A percentile compares a stretch with the other conserved stretches of the same genome.
Conservation (phyloP, 768 basidiomycete genomes). For the Tulasnella sp. region DNA sequence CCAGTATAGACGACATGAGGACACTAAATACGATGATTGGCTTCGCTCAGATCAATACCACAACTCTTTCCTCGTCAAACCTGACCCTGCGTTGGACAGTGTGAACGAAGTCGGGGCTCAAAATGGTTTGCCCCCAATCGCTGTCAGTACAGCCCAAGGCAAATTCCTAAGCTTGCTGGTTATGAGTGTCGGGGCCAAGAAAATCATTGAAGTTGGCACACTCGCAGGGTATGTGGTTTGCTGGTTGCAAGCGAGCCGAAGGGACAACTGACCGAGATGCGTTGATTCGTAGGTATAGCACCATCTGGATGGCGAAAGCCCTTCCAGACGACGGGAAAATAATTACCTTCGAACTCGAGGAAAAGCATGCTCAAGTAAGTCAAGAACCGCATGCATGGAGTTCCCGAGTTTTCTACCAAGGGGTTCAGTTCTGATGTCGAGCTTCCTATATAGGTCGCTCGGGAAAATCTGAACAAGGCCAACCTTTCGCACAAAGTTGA, state of each 20-base stretch:
- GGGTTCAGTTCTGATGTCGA: neutral
- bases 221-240: slow-evolving; percentile 46
- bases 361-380: slow-evolving; percentile 29
- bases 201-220: slow-evolving; percentile 58
- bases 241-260: neutral
- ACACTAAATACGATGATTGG: slow-evolving; percentile 11
- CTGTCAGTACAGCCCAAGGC: slow-evolving; percentile 37
- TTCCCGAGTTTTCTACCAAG: neutral
- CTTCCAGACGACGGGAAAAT: slow-evolving; percentile 31
- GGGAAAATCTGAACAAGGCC: slow-evolving; percentile 48
- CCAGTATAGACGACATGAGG: neutral
- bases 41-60: slow-evolving; percentile 16
- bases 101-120: slow-evolving; percentile 16
- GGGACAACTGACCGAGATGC: neutral
- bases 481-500: slow-evolving; percentile 44
- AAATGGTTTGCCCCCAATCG: slow-evolving; percentile 21
- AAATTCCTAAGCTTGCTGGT: slow-evolving; percentile 51
- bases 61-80: slow-evolving; percentile 16
- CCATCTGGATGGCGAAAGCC: slow-evolving; percentile 30
- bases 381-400: too few relatives aligned
- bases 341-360: slow-evolving; percentile 30
- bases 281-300: slow-evolving; percentile 30
- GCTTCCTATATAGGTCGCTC: slow-evolving; percentile 43
- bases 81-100: slow-evolving; percentile 20
- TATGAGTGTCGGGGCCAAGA: slow-evolving; percentile 45